Evolutionary conservation across 306 rosid genomes (phyloP).

Genomic region (Lablab purpureus): DNA sequence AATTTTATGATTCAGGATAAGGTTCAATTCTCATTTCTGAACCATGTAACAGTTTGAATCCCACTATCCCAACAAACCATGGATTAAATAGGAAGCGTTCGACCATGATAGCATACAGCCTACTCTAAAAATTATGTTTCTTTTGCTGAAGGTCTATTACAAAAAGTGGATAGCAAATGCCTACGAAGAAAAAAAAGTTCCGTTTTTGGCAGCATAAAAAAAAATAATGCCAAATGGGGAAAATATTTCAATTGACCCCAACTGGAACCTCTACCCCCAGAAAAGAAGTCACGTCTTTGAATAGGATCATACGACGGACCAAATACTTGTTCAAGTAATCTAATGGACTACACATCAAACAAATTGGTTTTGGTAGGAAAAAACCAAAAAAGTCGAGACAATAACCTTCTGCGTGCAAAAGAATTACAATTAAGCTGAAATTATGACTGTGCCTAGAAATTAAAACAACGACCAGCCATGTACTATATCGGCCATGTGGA

Average conservation of each 20-base stretch:
- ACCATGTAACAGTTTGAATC: background rate
- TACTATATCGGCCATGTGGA: background rate
- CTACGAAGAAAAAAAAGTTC: no score
- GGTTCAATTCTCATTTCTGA: background rate
- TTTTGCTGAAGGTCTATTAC: background rate
- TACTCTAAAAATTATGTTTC: background rate
- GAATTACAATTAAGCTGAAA: background rate
- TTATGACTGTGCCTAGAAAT: background rate
- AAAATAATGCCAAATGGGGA: background rate
- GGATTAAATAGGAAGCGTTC: background rate
- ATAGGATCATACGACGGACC: background rate
- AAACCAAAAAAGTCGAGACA: background rate
- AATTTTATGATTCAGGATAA: background rate
- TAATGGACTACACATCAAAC: background rate
- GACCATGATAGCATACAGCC: background rate
- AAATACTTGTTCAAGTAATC: background rate
- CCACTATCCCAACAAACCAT: background rate
- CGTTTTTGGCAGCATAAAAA: background rate
- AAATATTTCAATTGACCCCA: background rate
- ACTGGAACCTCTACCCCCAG: background rate
- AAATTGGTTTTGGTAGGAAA: background rate
- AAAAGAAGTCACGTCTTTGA: background rate
- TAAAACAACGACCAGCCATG: background rate
- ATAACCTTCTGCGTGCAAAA: background rate
- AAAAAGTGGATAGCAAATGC: background rate